Base-by-base conservation (phyloP, 441 rosid species). In the Corymbia citriodora region DNA sequence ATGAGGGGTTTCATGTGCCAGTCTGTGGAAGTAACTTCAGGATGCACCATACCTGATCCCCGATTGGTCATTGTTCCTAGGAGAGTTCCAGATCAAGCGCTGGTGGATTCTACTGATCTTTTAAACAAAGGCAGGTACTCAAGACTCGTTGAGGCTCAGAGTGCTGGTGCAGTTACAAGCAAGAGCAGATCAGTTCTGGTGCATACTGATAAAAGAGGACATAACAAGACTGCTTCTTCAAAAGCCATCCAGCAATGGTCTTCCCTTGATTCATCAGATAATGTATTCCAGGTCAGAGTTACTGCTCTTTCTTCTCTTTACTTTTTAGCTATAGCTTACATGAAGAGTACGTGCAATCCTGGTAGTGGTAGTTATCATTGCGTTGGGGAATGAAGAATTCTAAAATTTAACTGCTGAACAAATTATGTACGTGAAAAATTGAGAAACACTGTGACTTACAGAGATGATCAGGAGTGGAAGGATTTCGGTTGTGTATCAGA, bases 1-100 rank as follows among this genome's bases (percentile, higher is more conserved):
- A 91, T 91, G 93, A 94, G 92, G 91, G 96, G 97, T 23, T 93
- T 95, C 91, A 95, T 94, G 95, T 95, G 97, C 93, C 95, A 93
- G 70, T 94, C 97, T 36, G 83, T 92, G 14, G 93, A 94, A 70
- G 93, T 93, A 63, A 94, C 93, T 68, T 93, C 93, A 48, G 94
- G 90, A 49, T 95, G 97, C 93, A 87, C 92, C 88, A 90, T 92
- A 10, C 88, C 61, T 7, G 95, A 94, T 92, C 92, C 94, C 83
- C 89, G 94, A 14, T 91, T 94, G 3, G 94, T 91, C 29, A 87
- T 93, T 54, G 86, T 90, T 55, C 95, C 97, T 23, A 93, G 94
- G 88, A 91, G 90, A 87, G 88, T 9, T 61, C 89, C 90, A 12
- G 90, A 89, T 48, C 90, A 81, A 55, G 83, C 87, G 68, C 48